Conservation (phyloP, 495 filamentous ascomycete species). For the Penicillium lagena region DNA sequence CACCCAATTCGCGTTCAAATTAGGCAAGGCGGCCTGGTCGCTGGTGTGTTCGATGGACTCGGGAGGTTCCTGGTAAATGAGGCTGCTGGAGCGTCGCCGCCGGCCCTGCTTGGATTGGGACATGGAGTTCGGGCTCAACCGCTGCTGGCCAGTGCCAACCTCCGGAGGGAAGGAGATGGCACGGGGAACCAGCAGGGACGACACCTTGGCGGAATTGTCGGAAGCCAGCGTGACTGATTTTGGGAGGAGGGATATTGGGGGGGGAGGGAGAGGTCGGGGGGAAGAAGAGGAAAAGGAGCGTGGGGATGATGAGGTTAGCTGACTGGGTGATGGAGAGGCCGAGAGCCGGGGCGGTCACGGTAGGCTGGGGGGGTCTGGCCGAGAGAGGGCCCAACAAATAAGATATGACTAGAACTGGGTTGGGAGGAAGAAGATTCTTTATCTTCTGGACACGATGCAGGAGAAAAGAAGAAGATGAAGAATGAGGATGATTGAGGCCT, state of each 20-base stretch:
- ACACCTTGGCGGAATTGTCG: constrained; percentile 75
- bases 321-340: constrained; percentile 8
- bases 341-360: constrained; percentile 16
- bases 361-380: neutral
- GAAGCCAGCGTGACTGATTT: constrained; percentile 21
- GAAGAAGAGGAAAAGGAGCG: constrained; percentile 17
- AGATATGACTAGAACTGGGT: no score
- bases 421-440: no score
- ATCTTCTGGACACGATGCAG: no score
- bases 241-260: constrained; percentile 1
- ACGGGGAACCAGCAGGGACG: constrained; percentile 71
- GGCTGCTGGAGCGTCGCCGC: constrained; percentile 86
- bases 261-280: constrained; percentile 5
- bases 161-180: constrained; percentile 75
- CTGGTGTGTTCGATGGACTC: constrained; percentile 94
- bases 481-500: no score
- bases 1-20: constrained; percentile 97
- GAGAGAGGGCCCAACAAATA: no score
- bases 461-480: no score
- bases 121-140: constrained; percentile 45
- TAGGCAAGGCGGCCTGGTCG: constrained; percentile 90
- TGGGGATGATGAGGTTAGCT: constrained; percentile 20
- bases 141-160: constrained; percentile 56
- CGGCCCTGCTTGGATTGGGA: constrained; percentile 55
- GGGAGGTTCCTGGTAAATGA: constrained; percentile 90